Evolutionary conservation across 768 basidiomycete genomes (phyloP).

Genomic region (Cubamyces lactineus): DNA sequence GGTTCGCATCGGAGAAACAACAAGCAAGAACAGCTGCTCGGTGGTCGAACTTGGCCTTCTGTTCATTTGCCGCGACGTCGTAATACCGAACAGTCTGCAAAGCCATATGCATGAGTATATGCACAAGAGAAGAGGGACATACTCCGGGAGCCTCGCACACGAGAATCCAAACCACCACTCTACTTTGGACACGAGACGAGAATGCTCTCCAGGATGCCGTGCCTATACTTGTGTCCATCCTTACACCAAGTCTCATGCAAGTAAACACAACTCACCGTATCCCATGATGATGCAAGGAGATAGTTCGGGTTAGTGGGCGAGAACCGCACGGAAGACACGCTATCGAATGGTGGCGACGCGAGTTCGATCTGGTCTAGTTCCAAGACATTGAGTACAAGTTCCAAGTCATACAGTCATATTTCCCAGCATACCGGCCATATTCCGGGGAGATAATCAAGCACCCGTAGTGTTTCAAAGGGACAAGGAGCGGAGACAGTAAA

Average conservation of each 20-base stretch:
- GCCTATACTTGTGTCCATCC: neutral
- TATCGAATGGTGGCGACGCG: constrained; percentile 80
- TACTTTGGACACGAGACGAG: neutral
- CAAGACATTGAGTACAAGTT: neutral
- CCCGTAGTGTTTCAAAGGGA: too few relatives aligned
- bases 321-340: constrained; percentile 78
- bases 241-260: neutral
- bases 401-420: neutral
- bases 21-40: constrained; percentile 88
- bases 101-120: neutral
- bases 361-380: constrained; percentile 45
- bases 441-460: neutral
- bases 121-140: neutral
- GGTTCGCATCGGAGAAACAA: constrained; percentile 65
- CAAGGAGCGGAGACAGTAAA: neutral
- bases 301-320: constrained; percentile 80
- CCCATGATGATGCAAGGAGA: constrained; percentile 89
- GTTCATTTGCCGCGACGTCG: constrained; percentile 58
- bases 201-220: neutral
- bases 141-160: neutral
- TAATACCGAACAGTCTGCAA: constrained; percentile 62
- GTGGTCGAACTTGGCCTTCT: constrained; percentile 84
- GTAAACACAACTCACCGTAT: constrained; percentile 53
- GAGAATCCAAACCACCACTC: neutral
- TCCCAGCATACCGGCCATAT: neutral